Evolutionary conservation across 192 early-diverging fungal genomes (phyloP).

Genomic region (Mortierella alpina): DNA sequence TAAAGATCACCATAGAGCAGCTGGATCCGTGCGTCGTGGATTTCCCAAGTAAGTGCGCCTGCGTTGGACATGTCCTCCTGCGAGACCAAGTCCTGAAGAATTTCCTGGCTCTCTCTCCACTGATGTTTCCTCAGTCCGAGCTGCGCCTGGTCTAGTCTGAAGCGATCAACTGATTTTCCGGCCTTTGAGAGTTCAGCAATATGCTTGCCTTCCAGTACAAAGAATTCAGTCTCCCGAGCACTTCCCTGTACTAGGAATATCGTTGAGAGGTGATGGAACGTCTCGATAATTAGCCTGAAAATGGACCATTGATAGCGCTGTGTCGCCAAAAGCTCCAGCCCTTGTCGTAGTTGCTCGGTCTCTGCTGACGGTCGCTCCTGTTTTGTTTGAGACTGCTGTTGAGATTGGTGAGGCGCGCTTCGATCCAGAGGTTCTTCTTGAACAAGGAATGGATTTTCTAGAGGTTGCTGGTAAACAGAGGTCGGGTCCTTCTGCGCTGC

Average conservation of each 20-base stretch:
- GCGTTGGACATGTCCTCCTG: conserved; percentile 11
- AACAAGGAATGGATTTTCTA: conserved; percentile 44
- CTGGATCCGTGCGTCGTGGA: conserved; percentile 49
- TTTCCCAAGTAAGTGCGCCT: conserved; percentile 19
- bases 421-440: not conserved
- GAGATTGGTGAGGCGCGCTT: not conserved
- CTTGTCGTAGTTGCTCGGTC: conserved; percentile 13
- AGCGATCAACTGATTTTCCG: conserved; percentile 45
- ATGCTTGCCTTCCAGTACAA: conserved; percentile 65
- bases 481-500: conserved; percentile 10
- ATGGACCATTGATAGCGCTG: conserved; percentile 38
- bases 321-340: conserved; percentile 17
- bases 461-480: conserved; percentile 1
- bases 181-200: conserved; percentile 60
- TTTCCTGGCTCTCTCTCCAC: conserved; percentile 57
- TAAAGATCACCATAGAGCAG: conserved; percentile 64
- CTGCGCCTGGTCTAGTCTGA: conserved; percentile 67
- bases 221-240: conserved; percentile 70
- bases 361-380: conserved; percentile 2
- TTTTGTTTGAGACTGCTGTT: too few relatives aligned
- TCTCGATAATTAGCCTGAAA: conserved; percentile 55
- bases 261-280: conserved; percentile 59
- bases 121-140: conserved; percentile 59
- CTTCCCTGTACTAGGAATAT: conserved; percentile 70
- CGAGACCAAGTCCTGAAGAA: conserved; percentile 51